Evolutionary conservation across 345 rosid species (phyloP).

Genomic region (Acer campestre): DNA sequence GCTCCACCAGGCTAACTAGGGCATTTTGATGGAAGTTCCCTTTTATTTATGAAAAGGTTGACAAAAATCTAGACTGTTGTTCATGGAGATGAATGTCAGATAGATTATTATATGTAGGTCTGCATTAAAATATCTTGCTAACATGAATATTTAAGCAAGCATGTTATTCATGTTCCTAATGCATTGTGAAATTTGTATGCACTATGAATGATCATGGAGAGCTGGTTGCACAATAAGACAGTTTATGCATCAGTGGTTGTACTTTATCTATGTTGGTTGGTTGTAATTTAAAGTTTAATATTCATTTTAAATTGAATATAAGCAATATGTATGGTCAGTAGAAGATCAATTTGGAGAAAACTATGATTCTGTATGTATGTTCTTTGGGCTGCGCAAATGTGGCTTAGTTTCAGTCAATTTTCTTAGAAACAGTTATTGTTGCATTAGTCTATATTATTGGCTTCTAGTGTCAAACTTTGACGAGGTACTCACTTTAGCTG

Average conservation of each 20-base stretch:
- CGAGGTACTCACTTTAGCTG: conserved; percentile 30
- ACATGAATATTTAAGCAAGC: too few species aligned
- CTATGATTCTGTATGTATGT: background rate
- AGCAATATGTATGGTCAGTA: background rate
- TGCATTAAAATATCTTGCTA: conserved; percentile 1
- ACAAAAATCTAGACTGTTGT: background rate
- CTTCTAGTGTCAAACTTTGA: conserved; percentile 8
- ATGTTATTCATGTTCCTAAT: background rate
- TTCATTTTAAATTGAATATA: background rate
- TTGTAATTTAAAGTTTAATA: background rate
- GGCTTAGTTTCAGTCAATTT: background rate
- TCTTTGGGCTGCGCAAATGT: background rate
- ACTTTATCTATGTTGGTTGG: background rate
- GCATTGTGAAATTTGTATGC: background rate
- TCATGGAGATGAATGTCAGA: background rate
- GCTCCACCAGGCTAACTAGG: conserved; percentile 1
- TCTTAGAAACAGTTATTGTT: background rate
- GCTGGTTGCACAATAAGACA: background rate
- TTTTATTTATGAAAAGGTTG: background rate
- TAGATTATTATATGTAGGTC: background rate
- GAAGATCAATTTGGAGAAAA: background rate
- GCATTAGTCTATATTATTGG: background rate
- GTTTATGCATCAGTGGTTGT: background rate
- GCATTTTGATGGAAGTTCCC: background rate
- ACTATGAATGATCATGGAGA: background rate